Evolutionary conservation across 208 protist genomes (phyloP).

Genomic region (Acanthamoeba polyphaga): DNA sequence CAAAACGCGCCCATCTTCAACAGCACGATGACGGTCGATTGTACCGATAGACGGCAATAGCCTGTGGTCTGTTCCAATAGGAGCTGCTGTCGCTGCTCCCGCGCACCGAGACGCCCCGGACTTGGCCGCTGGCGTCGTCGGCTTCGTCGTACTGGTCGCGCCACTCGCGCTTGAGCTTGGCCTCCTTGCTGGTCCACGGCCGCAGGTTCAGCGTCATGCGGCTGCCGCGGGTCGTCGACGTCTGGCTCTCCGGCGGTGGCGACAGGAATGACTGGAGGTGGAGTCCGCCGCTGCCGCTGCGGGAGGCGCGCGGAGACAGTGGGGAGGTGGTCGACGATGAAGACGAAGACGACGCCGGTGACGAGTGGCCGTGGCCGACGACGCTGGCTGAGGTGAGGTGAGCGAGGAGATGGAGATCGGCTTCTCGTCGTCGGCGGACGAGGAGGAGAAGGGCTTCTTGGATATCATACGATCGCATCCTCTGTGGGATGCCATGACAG

Average conservation of each 20-base stretch:
- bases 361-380: no score
- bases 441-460: background rate
- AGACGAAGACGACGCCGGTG: background rate
- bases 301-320: background rate
- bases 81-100: background rate
- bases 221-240: background rate
- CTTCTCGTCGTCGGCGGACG: background rate
- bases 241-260: background rate
- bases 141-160: background rate
- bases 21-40: background rate
- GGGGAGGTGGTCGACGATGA: background rate
- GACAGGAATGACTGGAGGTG: background rate
- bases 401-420: background rate
- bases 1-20: background rate
- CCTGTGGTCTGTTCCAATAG: background rate
- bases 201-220: no score
- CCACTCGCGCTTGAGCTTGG: slow-evolving; percentile 5
- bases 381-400: background rate
- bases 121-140: background rate
- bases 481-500: no score
- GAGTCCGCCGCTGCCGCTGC: background rate
- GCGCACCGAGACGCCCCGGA: background rate
- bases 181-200: no score
- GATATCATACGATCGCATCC: background rate
- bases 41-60: slow-evolving; percentile 18